Evolutionary conservation across 2,329 filamentous ascomycete species (phyloP).

Genomic region (Orbilia oligospora): DNA sequence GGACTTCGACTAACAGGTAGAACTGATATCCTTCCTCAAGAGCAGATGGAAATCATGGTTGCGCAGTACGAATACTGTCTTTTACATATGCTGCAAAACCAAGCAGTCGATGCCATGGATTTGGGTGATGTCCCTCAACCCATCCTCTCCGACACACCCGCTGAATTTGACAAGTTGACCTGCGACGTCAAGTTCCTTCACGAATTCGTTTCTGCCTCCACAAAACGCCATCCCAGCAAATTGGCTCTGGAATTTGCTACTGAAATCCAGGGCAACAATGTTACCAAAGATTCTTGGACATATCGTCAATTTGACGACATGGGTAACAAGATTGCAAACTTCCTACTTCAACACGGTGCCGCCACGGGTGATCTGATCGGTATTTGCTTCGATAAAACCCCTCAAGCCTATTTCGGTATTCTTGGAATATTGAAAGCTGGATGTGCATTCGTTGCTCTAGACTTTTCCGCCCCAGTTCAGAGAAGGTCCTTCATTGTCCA

Average conservation of each 20-base stretch:
- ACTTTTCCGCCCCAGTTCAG: slow-evolving; percentile 79
- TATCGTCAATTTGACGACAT: slow-evolving; percentile 80
- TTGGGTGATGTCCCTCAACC: slow-evolving; percentile 65
- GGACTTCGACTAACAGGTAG: slow-evolving; percentile 78
- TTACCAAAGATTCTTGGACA: slow-evolving; percentile 75
- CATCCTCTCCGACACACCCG: slow-evolving; percentile 77
- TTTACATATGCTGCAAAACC: slow-evolving; percentile 72
- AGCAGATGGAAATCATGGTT: slow-evolving; percentile 78
- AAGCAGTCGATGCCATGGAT: slow-evolving; percentile 68
- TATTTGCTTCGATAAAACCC: slow-evolving; percentile 86
- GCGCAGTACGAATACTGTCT: slow-evolving; percentile 80
- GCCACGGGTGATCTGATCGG: slow-evolving; percentile 76
- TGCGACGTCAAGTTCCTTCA: slow-evolving; percentile 77
- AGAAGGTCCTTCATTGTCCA: slow-evolving; percentile 83
- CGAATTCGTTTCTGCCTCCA: slow-evolving; percentile 80
- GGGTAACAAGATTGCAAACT: slow-evolving; percentile 79
- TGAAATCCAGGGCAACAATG: slow-evolving; percentile 69
- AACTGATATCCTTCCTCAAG: slow-evolving; percentile 75
- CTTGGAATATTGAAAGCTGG: slow-evolving; percentile 86
- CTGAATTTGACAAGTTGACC: slow-evolving; percentile 73
- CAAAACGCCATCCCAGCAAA: slow-evolving; percentile 72
- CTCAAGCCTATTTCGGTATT: slow-evolving; percentile 85
- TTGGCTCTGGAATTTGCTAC: slow-evolving; percentile 82
- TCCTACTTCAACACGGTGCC: slow-evolving; percentile 69
- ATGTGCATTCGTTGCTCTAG: slow-evolving; percentile 84